Percentiles rank a stretch among this genome's conserved stretches.
phyloP scores from a whole-genome alignment of 495 filamentous ascomycete genomes.

The Penicillium angulare region DNA sequence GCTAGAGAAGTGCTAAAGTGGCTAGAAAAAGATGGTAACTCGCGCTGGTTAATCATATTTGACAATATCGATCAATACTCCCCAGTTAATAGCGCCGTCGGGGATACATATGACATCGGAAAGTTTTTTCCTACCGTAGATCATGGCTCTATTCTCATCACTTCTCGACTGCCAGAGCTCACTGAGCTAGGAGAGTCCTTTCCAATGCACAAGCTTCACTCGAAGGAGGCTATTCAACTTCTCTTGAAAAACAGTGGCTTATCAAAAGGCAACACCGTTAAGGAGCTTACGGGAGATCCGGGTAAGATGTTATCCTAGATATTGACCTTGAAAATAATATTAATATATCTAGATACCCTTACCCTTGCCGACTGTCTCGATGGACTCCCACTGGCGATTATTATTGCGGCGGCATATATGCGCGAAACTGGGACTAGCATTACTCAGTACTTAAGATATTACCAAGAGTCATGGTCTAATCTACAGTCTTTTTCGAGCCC shows the following conservation, averaged over 20 bases:
- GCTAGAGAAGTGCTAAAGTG: conserved; percentile 22
- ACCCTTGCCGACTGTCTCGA: conserved; percentile 28
- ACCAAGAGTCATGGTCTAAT: conserved; percentile 39
- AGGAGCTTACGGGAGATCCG: conserved; percentile 5
- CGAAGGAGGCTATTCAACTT: conserved; percentile 19
- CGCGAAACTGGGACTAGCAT: conserved; percentile 31
- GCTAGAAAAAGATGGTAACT: conserved; percentile 28
- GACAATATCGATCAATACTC: conserved; percentile 43
- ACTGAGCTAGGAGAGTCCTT: conserved; percentile 27
- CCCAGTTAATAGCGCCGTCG: conserved; percentile 9
- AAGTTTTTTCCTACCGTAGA: conserved; percentile 34
- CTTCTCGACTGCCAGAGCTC: conserved; percentile 32
- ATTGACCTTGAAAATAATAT: conserved; percentile 7
- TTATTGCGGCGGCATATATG: conserved; percentile 42
- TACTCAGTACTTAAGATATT: conserved; percentile 37
- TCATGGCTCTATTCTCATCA: conserved; percentile 43
- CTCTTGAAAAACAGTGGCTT: conserved; percentile 20
- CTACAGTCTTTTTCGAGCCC: conserved; percentile 29
- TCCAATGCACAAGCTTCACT: conserved; percentile 20
- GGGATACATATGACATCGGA: conserved; percentile 30
- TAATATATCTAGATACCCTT: conserved; percentile 21
- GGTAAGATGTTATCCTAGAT: conserved; percentile 1
- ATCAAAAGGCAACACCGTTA: not conserved
- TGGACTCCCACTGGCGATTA: conserved; percentile 43
- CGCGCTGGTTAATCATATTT: conserved; percentile 39